A percentile compares a stretch with the other conserved stretches of the same genome.
Evolutionary conservation across 2,329 filamentous ascomycete species (phyloP).

Genomic region (Fusarium azukiicola): DNA sequence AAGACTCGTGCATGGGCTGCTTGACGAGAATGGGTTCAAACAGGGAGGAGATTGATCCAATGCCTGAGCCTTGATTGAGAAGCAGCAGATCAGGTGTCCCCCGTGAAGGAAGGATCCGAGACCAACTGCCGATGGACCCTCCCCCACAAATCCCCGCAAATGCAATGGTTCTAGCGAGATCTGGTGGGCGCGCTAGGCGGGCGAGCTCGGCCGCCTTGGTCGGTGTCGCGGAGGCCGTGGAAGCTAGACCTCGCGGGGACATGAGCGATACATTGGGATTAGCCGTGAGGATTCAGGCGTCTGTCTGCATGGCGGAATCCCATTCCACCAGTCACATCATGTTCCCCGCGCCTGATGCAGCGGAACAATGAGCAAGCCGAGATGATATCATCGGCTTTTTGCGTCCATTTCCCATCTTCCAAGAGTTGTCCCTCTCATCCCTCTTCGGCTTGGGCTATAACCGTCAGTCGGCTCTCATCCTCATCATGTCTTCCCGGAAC

Average conservation of each 20-base stretch:
- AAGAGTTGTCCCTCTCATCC: background rate
- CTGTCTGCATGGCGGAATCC: background rate
- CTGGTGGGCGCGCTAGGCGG: background rate
- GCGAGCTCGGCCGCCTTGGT: background rate
- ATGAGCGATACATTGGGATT: background rate
- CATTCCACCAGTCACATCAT: conserved; percentile 11
- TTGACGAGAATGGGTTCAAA: conserved; percentile 7
- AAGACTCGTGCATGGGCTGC: conserved; percentile 4
- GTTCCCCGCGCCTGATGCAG: conserved; percentile 9
- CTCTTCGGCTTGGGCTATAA: background rate
- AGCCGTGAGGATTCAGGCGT: background rate
- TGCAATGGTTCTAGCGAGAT: background rate
- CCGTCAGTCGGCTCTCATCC: background rate
- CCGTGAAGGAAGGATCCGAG: conserved; percentile 33
- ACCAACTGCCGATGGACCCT: conserved; percentile 39
- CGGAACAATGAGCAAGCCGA: background rate
- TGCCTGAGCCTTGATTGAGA: conserved; percentile 32
- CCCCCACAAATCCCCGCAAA: conserved; percentile 35
- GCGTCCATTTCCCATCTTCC: no score
- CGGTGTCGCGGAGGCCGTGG: conserved; percentile 3
- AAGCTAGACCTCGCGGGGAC: background rate
- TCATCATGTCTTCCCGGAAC: conserved; percentile 26
- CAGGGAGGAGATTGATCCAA: background rate
- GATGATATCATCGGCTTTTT: background rate
- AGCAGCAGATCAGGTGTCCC: conserved; percentile 26